Conservation (phyloP, 2,329 filamentous ascomycete genomes). For the Cordyceps cicadae region DNA sequence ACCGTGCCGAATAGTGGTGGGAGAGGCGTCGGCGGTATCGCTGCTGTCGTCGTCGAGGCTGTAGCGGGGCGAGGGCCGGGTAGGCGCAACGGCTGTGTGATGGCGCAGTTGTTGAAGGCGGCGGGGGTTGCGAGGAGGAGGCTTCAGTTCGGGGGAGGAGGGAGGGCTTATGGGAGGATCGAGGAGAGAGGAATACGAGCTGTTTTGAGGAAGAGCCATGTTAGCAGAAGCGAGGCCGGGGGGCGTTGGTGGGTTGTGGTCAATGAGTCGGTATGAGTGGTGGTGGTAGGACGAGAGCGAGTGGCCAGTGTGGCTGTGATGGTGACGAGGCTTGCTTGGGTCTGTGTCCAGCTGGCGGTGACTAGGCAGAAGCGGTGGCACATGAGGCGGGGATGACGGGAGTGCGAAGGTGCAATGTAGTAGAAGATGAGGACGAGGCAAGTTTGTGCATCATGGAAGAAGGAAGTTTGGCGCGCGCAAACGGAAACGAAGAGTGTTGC, state of each 20-base stretch:
- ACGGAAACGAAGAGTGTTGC: neutral
- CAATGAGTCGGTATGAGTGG: neutral
- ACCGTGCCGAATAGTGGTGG: conserved; percentile 28
- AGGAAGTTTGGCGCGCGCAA: neutral
- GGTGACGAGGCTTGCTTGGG: neutral
- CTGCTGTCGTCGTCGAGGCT: conserved; percentile 13
- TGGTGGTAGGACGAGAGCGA: neutral
- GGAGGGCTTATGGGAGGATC: conserved; percentile 14
- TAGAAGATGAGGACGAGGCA: neutral
- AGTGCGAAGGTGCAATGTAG: neutral
- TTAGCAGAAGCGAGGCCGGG: neutral
- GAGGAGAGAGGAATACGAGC: conserved; percentile 18
- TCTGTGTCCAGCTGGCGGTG: neutral
- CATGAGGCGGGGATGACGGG: neutral
- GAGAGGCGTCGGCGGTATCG: conserved; percentile 11
- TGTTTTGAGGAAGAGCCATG: conserved; percentile 12
- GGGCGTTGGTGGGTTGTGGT: neutral
- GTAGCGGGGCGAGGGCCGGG: conserved; percentile 54
- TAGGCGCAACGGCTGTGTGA: conserved; percentile 27
- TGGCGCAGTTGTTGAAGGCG: conserved; percentile 21
- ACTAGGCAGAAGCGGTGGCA: neutral
- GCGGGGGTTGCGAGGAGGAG: conserved; percentile 29
- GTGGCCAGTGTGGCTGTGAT: neutral
- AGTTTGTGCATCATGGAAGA: neutral
- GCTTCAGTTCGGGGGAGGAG: conserved; percentile 23